Evolutionary conservation across 805 yeast species (phyloP).

Genomic region (Yarrowia yakushimensis): DNA sequence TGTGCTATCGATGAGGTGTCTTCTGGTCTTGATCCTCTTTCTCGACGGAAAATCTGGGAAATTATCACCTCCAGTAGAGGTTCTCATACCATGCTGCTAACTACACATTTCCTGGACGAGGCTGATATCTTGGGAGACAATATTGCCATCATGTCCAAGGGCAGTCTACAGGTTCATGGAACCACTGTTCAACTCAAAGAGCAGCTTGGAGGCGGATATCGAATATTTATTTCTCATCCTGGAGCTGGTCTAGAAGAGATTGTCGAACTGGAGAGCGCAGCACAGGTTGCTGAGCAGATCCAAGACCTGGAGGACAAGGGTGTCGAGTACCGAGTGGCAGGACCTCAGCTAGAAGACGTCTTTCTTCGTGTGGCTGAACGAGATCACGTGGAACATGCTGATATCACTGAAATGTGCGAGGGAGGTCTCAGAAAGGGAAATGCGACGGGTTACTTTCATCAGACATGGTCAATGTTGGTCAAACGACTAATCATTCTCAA

Average conservation of each 20-base stretch:
- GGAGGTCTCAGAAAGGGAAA: background rate
- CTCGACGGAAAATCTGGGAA: slow-evolving; percentile 40
- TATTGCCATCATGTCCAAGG: slow-evolving; percentile 38
- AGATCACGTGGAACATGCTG: slow-evolving; percentile 30
- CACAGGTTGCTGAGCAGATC: slow-evolving; percentile 33
- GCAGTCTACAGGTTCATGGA: slow-evolving; percentile 36
- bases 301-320: slow-evolving; percentile 31
- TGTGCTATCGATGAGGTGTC: slow-evolving; percentile 42
- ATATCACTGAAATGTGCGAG: slow-evolving; percentile 14
- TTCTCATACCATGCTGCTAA: slow-evolving; percentile 34
- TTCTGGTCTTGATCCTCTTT: slow-evolving; percentile 40
- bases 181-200: slow-evolving; percentile 38
- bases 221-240: slow-evolving; percentile 33
- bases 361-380: slow-evolving; percentile 36
- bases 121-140: slow-evolving; percentile 40
- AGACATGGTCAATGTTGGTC: slow-evolving; percentile 35
- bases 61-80: slow-evolving; percentile 37
- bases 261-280: slow-evolving; percentile 30
- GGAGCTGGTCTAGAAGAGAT: slow-evolving; percentile 35
- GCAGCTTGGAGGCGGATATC: slow-evolving; percentile 38
- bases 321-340: slow-evolving; percentile 35
- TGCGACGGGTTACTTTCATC: slow-evolving; percentile 29
- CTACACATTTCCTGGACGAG: slow-evolving; percentile 41
- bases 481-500: slow-evolving; percentile 35
- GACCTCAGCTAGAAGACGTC: slow-evolving; percentile 39